Conservation (phyloP, 495 filamentous ascomycete species). For the Saxophila tyrrhenica region DNA sequence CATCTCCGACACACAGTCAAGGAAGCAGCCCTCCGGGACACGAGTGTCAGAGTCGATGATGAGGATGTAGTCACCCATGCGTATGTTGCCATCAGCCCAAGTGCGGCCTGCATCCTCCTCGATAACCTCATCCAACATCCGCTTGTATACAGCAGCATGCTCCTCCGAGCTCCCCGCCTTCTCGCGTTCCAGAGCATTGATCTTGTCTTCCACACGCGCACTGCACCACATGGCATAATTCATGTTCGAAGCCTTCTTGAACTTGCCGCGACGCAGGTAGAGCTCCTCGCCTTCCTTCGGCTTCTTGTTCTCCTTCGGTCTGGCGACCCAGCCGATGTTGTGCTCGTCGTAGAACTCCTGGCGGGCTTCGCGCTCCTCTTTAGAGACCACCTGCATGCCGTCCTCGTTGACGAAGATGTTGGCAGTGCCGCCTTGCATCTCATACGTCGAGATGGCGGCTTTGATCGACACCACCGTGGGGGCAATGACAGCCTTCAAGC, state of each 20-base stretch:
- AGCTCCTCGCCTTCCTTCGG: slow-evolving; percentile 41
- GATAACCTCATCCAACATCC: slow-evolving; percentile 46
- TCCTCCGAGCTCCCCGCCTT: slow-evolving; percentile 57
- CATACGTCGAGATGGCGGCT: slow-evolving; percentile 64
- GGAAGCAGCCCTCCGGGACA: slow-evolving; percentile 57
- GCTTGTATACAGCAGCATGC: slow-evolving; percentile 58
- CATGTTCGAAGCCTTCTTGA: slow-evolving; percentile 73
- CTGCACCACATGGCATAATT: slow-evolving; percentile 69
- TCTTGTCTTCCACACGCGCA: slow-evolving; percentile 60
- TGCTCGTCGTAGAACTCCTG: slow-evolving; percentile 58
- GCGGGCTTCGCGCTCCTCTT: slow-evolving; percentile 52
- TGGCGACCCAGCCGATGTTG: slow-evolving; percentile 70
- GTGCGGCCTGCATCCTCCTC: slow-evolving; percentile 51
- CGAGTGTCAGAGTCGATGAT: slow-evolving; percentile 65
- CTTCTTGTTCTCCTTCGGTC: slow-evolving; percentile 41
- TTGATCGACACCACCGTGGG: slow-evolving; percentile 62
- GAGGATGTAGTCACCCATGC: slow-evolving; percentile 70
- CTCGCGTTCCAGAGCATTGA: slow-evolving; percentile 42
- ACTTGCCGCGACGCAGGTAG: slow-evolving; percentile 35
- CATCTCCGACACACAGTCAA: slow-evolving; percentile 71
- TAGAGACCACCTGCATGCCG: slow-evolving; percentile 56
- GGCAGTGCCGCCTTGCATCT: slow-evolving; percentile 67
- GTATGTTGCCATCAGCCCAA: slow-evolving; percentile 71
- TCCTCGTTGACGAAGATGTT: slow-evolving; percentile 78
- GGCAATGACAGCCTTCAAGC: slow-evolving; percentile 50